These are phyloP conservation scores for Passiflora organensis DNA, from an alignment of 345 rosid species.

Conservation along the genomic window DNA sequence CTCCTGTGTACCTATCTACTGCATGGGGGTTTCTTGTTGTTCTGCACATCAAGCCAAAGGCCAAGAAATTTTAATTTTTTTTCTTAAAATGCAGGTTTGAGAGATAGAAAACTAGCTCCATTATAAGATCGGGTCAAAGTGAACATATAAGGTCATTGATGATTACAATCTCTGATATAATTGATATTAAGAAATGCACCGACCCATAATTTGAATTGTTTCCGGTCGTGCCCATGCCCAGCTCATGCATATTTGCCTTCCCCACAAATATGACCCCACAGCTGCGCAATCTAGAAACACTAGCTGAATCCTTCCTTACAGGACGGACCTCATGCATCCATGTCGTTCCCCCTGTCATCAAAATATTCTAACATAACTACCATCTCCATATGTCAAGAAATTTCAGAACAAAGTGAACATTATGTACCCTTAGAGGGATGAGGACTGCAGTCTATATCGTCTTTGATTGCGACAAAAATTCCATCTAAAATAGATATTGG, in stretches of 20 bases:
- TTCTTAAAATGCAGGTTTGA: background rate
- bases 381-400: background rate
- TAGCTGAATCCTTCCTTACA: conserved; percentile 57
- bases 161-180: background rate
- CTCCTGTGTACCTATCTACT: conserved; percentile 78
- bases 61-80: background rate
- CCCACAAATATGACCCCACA: conserved; percentile 83
- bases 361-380: conserved; percentile 5
- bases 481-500: conserved; percentile 80
- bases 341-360: conserved; percentile 65
- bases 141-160: background rate
- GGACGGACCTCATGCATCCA: conserved; percentile 79
- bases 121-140: background rate
- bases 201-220: conserved; percentile 90
- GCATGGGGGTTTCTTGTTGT: conserved; percentile 91
- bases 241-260: conserved; percentile 90
- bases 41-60: conserved; percentile 34
- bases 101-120: background rate
- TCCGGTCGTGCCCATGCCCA: conserved; percentile 95
- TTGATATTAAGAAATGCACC: conserved; percentile 18
- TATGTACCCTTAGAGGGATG: conserved; percentile 56
- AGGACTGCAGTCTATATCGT: conserved; percentile 81
- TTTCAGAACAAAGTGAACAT: background rate
- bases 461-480: conserved; percentile 79
- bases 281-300: conserved; percentile 61